Conservation (phyloP, 208 protist species). For the Crithidia sp. region DNA sequence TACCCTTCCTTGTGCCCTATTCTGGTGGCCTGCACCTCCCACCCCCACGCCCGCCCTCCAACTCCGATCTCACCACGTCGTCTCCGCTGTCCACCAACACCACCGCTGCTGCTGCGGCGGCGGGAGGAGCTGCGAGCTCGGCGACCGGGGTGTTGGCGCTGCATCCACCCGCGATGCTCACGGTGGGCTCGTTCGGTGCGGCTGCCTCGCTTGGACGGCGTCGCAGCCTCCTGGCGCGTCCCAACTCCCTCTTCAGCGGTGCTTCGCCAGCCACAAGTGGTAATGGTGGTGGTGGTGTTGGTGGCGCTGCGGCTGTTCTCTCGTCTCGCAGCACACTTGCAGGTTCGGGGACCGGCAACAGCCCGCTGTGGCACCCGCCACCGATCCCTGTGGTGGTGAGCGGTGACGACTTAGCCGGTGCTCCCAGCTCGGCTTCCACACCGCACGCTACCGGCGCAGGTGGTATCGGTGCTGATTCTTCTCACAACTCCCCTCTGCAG, state of each 20-base stretch:
- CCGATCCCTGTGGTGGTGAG: not conserved
- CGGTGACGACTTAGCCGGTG: slow-evolving; percentile 8
- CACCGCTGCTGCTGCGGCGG: not conserved
- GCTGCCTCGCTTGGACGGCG: slow-evolving; percentile 14
- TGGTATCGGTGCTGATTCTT: too few relatives aligned
- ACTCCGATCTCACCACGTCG: not conserved
- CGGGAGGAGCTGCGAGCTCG: not conserved
- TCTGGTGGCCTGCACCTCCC: not conserved
- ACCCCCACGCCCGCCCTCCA: slow-evolving; percentile 1
- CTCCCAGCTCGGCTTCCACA: not conserved
- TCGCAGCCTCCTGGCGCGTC: slow-evolving; percentile 12
- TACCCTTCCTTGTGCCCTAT: not conserved
- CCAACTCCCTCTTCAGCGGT: slow-evolving; percentile 9
- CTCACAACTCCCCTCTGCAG: not conserved
- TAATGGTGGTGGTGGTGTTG: not conserved
- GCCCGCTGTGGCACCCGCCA: slow-evolving; percentile 13
- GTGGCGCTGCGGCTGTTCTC: not conserved
- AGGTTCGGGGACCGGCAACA: not conserved
- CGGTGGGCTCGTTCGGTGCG: slow-evolving; percentile 17
- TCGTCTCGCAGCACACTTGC: not conserved
- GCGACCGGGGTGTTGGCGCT: not conserved
- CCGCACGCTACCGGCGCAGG: too few relatives aligned
- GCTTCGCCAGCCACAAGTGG: not conserved
- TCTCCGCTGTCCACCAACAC: not conserved
- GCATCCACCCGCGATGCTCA: not conserved